Evolutionary conservation across 2,329 filamentous ascomycete species (phyloP).

Genomic region (Aspergillus hortae): DNA sequence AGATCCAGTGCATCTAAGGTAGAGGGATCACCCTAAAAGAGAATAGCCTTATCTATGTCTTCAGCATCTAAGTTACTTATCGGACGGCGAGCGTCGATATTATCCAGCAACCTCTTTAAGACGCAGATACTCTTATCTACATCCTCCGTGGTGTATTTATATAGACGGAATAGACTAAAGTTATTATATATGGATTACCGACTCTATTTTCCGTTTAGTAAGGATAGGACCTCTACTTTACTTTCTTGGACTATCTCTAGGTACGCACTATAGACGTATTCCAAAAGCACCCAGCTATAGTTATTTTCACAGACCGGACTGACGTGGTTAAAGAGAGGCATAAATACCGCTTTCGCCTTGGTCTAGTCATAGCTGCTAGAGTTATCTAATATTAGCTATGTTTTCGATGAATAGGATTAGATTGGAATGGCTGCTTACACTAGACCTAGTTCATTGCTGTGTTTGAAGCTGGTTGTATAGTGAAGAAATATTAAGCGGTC

Average conservation of each 20-base stretch:
- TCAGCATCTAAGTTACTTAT: background rate
- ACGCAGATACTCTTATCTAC: background rate
- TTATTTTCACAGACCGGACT: background rate
- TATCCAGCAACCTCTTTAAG: background rate
- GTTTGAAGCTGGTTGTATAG: background rate
- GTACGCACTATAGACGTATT: slow-evolving; percentile 6
- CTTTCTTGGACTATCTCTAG: slow-evolving; percentile 6
- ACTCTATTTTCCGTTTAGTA: background rate
- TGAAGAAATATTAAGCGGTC: background rate
- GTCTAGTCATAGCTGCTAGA: no score
- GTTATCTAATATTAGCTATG: no score
- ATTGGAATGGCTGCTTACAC: background rate
- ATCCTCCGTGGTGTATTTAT: background rate
- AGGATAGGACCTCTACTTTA: background rate
- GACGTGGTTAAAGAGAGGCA: no score
- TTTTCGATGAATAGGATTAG: no score
- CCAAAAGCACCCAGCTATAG: slow-evolving; percentile 5
- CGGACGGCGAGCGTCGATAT: background rate
- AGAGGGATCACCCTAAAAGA: background rate
- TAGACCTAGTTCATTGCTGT: background rate
- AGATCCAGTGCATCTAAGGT: background rate
- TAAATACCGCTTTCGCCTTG: no score
- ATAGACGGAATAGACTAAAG: background rate
- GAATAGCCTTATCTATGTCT: background rate
- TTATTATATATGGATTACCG: background rate